phyloP scores from a whole-genome alignment of 352 stramenopile genomes.

The Globisporangium orthogonon region DNA sequence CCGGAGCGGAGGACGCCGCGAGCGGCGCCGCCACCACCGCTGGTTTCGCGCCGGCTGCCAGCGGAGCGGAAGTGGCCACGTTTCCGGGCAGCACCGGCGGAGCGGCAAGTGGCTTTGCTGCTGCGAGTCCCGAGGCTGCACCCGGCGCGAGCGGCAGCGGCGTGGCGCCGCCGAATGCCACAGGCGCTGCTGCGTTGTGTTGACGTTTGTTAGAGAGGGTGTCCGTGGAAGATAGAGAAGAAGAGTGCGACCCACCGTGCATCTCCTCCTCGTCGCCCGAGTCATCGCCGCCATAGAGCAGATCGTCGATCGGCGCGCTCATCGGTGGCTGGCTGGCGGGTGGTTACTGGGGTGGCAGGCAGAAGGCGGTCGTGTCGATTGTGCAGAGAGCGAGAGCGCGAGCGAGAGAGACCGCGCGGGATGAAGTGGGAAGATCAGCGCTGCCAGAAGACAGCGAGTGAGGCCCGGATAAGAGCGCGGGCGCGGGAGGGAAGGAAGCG shows the following conservation, averaged over 20 bases:
- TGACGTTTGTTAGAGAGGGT: neutral
- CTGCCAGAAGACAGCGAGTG: no score
- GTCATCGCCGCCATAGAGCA: conserved; percentile 79
- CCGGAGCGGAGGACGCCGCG: neutral
- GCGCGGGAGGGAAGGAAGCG: neutral
- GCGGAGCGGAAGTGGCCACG: neutral
- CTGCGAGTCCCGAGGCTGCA: conserved; percentile 4
- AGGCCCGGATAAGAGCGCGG: no score
- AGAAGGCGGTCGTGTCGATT: no score
- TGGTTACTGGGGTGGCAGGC: neutral
- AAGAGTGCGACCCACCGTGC: conserved; percentile 32
- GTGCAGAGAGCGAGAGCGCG: no score
- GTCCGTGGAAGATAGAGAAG: neutral
- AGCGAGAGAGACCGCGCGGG: no score
- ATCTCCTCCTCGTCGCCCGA: conserved; percentile 76
- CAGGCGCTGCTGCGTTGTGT: neutral
- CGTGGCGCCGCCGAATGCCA: conserved; percentile 19
- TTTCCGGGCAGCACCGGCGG: neutral
- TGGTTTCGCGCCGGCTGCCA: conserved; percentile 6
- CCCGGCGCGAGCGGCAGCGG: conserved; percentile 15
- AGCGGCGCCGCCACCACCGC: neutral
- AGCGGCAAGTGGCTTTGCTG: neutral
- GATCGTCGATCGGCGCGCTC: conserved; percentile 81
- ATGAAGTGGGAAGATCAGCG: no score
- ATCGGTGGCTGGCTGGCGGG: conserved; percentile 19